These are phyloP conservation scores for Trichoderma koningii DNA, from an alignment of 2,329 filamentous ascomycete species.

Conservation along the genomic window DNA sequence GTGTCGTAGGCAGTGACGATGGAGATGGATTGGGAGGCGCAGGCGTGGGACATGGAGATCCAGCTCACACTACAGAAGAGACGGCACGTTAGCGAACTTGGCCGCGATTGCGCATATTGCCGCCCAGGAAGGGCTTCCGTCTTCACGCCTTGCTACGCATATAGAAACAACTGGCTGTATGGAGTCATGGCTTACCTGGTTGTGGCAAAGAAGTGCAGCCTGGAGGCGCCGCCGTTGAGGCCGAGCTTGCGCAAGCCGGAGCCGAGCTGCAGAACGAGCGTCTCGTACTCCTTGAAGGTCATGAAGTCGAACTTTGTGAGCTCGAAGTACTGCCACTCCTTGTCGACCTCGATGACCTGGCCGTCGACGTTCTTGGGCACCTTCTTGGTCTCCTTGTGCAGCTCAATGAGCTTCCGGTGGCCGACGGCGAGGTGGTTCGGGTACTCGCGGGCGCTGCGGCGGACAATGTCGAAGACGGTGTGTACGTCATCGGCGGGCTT, in stretches of 20 bases:
- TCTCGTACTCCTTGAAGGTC: conserved; percentile 78
- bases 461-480: conserved; percentile 79
- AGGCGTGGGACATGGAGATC: conserved; percentile 76
- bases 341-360: conserved; percentile 76
- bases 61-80: conserved; percentile 65
- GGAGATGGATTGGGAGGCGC: conserved; percentile 81
- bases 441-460: conserved; percentile 64
- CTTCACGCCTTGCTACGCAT: neutral
- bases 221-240: conserved; percentile 61
- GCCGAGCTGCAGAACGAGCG: conserved; percentile 68
- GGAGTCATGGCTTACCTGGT: conserved; percentile 60
- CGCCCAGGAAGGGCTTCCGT: neutral
- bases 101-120: neutral
- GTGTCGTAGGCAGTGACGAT: conserved; percentile 97
- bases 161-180: neutral
- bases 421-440: conserved; percentile 68
- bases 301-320: conserved; percentile 74
- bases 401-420: conserved; percentile 70
- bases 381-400: conserved; percentile 84
- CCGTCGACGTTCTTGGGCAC: conserved; percentile 86
- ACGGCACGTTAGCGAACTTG: neutral
- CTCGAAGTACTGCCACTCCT: conserved; percentile 91
- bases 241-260: conserved; percentile 75
- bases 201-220: conserved; percentile 80
- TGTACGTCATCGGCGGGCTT: conserved; percentile 68